Base-by-base conservation (phyloP, 805 yeast genomes). In the Barnettozyma vustinii region DNA sequence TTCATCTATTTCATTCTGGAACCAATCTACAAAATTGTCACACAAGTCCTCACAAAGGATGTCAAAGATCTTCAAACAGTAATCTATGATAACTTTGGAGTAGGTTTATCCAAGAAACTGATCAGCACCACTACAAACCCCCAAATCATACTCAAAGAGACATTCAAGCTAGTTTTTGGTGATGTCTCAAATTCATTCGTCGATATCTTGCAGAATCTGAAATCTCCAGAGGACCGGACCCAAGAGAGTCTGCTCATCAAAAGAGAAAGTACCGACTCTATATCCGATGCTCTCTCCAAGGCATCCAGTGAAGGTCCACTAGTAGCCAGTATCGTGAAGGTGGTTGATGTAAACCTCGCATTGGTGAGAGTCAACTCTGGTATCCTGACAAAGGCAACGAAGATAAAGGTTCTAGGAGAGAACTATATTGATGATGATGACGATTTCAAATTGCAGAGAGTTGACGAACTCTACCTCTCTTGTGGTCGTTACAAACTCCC, bases 21-120 rank as follows among this genome's bases (percentile, higher is more conserved):
- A 23, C 99, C 98, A 2, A 58, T 92, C 12, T 92, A 90, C 68
- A 91, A 92, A 61, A 61, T 91, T 9, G 67, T 83, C 35, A 73
- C 88, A 0, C 73, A 78, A 44, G 72, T 86, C 0, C 59, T 92
- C 10, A 73, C 88, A 0, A 71, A 75, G 33, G 76, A 76, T 16
- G 66, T 77, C 2, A 62, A 66, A 5, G 67, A 68, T 0, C 60
- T 88, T 16, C 60, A 74, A 9, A 48, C 50, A 3, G 62, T 77
- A 20, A 63, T 88, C n/a, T 68, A 72, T 58, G 57, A 69, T 1
- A 67, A 79, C 27, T 81, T 83, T 48, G 72, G 75, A 4, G 65
- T 79, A 20, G 54, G 64, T 2, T 40, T 84, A 2, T 65, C 69
- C 1, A 71, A 75, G 44, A 59, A 66, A 9, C 7, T 44, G 15